Evolutionary conservation across 2,329 filamentous ascomycete species (phyloP), one percentile per base, ranked within the genome.

Genomic region (Pseudocercospora ulei): DNA sequence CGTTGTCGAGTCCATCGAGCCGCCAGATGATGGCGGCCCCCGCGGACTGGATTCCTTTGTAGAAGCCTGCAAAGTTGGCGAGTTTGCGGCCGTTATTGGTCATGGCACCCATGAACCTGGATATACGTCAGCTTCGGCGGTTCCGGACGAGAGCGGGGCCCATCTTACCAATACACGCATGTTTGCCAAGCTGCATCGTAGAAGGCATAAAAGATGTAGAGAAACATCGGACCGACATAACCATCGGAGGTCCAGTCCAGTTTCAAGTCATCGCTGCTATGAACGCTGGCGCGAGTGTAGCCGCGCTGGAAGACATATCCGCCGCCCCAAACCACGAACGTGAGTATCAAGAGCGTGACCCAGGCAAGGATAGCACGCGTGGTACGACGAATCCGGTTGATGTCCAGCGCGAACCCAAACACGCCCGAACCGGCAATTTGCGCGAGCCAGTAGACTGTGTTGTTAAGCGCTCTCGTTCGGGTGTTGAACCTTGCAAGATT

Each of bases 131-230:
- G 29, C 6, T 5, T 11, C 13, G 13, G 5, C 7, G 11, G 3
- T 8, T n/a, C n/a, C n/a, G n/a, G 14, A 19, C 7, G 4, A 9
- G 3, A 5, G 22, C 7, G 6, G 7, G 16, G 7, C 6, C 18
- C 7, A 12, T 24, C 38, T 41, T 17, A 41, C 87, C 87, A 95
- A 69, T 95, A 94, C 35, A 87, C 78, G 56, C 71, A 78, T 0
- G 84, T 88, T 67, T 95, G 88, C 79, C 85, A 95, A 37, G 78
- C 74, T 27, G 87, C 83, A 60, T 95, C 87, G 51, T 78, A 88
- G 61, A 88, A 80, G 19, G 84, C 84, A 58, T 88, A 92, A 62
- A 86, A 87, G 56, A 93, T 82, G 67, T 86, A 92, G 35, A 93
- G 64, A 58, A 92, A 83, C 74, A 92, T 83, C 6, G 82, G 81